Evolutionary conservation across 208 protist species (phyloP).

Genomic region (Leishmania arabica): DNA sequence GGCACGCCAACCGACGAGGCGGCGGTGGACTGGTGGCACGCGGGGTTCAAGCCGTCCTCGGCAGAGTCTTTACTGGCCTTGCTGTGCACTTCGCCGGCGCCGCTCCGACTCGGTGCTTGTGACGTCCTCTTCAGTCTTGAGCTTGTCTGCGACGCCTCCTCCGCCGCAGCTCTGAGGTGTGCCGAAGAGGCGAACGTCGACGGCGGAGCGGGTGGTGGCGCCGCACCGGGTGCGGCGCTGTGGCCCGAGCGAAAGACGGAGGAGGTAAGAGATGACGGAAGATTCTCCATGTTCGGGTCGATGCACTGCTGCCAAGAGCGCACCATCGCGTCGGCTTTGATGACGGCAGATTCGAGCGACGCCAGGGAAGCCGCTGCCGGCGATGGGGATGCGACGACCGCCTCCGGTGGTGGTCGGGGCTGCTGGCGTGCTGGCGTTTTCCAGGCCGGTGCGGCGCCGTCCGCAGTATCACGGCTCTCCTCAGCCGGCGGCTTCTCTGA

Average conservation of each 20-base stretch:
- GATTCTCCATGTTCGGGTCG: neutral
- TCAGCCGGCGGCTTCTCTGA: neutral
- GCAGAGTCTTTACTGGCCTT: neutral
- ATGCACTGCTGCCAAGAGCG: conserved; percentile 5
- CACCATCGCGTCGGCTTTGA: neutral
- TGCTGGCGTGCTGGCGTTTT: neutral
- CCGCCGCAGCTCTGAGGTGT: neutral
- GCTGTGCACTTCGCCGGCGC: neutral
- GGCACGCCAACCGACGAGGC: neutral
- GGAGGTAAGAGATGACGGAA: conserved; percentile 1
- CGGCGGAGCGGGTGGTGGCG: neutral
- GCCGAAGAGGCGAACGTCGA: neutral
- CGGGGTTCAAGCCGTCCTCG: neutral
- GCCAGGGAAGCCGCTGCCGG: neutral
- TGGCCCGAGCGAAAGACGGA: neutral
- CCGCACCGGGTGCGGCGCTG: neutral
- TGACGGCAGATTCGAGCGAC: neutral
- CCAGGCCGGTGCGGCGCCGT: neutral
- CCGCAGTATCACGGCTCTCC: neutral
- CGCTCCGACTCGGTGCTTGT: neutral
- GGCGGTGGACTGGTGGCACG: neutral
- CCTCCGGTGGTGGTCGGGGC: neutral
- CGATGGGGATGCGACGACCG: neutral
- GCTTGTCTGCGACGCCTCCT: neutral
- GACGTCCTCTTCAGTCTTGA: neutral